A percentile compares a stretch with the other conserved stretches of the same genome.
These are phyloP conservation scores for Neurospora sp. DNA, from an alignment of 495 filamentous ascomycete genomes.

Conservation along the genomic window DNA sequence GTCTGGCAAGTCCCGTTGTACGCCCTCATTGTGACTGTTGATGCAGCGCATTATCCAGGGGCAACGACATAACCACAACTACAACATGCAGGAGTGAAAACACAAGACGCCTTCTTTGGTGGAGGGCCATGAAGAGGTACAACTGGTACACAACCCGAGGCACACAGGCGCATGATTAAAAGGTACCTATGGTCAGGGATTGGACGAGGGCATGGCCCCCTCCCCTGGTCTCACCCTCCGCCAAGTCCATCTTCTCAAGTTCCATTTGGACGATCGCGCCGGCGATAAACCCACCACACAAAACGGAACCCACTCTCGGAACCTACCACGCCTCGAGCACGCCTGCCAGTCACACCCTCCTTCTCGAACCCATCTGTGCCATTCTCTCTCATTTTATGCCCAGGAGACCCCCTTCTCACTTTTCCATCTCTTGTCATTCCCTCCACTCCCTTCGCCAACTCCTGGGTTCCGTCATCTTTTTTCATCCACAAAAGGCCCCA, in stretches of 20 bases:
- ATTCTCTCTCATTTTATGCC: neutral
- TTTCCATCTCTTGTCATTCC: neutral
- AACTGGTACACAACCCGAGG: neutral
- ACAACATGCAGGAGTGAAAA: neutral
- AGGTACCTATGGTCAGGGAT: neutral
- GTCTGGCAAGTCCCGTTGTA: neutral
- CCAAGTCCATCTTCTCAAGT: neutral
- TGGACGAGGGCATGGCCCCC: neutral
- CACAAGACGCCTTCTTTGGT: neutral
- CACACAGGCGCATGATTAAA: neutral
- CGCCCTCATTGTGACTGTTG: neutral
- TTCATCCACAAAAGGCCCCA: neutral
- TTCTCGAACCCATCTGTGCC: neutral
- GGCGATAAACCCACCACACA: conserved; percentile 4
- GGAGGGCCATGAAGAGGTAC: neutral
- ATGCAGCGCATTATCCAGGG: neutral
- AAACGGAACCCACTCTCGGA: neutral
- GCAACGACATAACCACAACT: neutral
- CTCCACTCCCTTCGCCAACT: neutral
- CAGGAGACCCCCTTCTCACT: neutral
- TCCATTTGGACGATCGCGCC: neutral
- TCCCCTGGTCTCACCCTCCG: neutral
- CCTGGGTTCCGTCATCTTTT: neutral
- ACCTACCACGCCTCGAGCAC: neutral
- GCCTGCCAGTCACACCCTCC: neutral